A percentile compares a stretch with the other conserved stretches of the same genome.
Evolutionary conservation across 768 basidiomycete species (phyloP).

Genomic region (Boletus sp.): DNA sequence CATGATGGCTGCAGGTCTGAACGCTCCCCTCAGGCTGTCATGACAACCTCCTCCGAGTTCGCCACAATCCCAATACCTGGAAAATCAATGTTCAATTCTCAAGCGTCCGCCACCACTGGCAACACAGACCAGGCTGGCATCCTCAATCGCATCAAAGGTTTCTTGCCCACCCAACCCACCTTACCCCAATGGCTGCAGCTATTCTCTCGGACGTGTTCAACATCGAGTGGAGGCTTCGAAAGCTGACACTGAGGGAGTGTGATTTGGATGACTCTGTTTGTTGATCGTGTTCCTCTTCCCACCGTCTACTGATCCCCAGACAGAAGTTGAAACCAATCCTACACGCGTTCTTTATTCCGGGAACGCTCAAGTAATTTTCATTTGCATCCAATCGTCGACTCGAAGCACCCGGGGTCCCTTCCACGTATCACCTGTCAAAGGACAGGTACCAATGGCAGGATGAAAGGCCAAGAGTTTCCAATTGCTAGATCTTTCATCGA

Average conservation of each 20-base stretch:
- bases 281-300: constrained; percentile 1
- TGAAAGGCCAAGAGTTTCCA: constrained; percentile 68
- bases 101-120: too few species aligned
- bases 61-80: too few species aligned
- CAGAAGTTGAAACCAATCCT: constrained; percentile 86
- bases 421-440: neutral
- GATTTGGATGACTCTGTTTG: constrained; percentile 78
- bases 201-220: constrained; percentile 91
- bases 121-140: too few species aligned
- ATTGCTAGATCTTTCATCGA: constrained; percentile 90
- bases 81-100: too few species aligned
- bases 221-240: constrained; percentile 36
- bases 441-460: neutral
- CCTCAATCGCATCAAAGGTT: too few species aligned
- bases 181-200: constrained; percentile 41
- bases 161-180: too few species aligned
- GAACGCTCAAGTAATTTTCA: constrained; percentile 78
- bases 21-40: too few species aligned
- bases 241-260: constrained; percentile 64
- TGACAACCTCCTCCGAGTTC: too few species aligned
- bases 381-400: constrained; percentile 78
- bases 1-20: too few species aligned
- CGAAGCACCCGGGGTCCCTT: constrained; percentile 58
- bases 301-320: neutral
- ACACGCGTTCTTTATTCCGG: constrained; percentile 84